Evolutionary conservation across 192 early-diverging fungal species (phyloP).

Genomic region (Coemansia aciculifera): DNA sequence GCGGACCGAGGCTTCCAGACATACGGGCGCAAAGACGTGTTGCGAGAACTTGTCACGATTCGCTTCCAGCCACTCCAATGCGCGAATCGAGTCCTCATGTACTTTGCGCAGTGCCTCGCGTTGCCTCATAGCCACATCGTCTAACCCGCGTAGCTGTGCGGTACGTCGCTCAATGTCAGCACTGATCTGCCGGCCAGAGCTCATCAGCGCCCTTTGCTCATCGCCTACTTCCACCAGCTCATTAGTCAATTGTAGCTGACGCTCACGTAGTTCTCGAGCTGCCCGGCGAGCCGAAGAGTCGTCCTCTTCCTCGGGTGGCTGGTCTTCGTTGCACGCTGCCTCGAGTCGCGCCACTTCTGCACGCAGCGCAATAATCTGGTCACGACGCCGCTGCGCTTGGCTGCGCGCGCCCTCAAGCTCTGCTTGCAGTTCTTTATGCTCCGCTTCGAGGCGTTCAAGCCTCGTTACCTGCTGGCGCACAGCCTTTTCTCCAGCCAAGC

Average conservation of each 20-base stretch:
- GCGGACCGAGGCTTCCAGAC: slow-evolving; percentile 70
- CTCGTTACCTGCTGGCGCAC: slow-evolving; percentile 16
- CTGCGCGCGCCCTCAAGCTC: slow-evolving; percentile 37
- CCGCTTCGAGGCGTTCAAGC: slow-evolving; percentile 28
- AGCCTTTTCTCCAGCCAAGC: slow-evolving; percentile 8
- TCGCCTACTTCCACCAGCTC: slow-evolving; percentile 49
- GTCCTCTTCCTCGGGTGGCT: slow-evolving; percentile 25
- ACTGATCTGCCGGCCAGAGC: slow-evolving; percentile 24
- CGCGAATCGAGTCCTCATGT: slow-evolving; percentile 61
- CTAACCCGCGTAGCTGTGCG: slow-evolving; percentile 59
- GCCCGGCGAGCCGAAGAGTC: slow-evolving; percentile 19
- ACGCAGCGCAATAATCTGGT: slow-evolving; percentile 40
- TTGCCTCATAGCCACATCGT: slow-evolving; percentile 59
- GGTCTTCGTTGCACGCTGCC: slow-evolving; percentile 19
- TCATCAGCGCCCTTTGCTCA: slow-evolving; percentile 47
- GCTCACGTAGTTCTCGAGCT: slow-evolving; percentile 11
- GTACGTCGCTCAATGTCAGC: slow-evolving; percentile 35
- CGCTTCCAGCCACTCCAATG: slow-evolving; percentile 66
- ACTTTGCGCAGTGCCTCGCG: slow-evolving; percentile 56
- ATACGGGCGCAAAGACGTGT: slow-evolving; percentile 71
- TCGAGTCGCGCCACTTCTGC: slow-evolving; percentile 37
- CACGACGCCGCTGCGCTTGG: slow-evolving; percentile 43
- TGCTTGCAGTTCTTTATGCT: slow-evolving; percentile 24
- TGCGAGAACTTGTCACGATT: slow-evolving; percentile 67
- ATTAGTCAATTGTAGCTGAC: slow-evolving; percentile 44